These are phyloP conservation scores for Fusarium zealandicum DNA, from an alignment of 2,329 filamentous ascomycete genomes.

Conservation along the genomic window DNA sequence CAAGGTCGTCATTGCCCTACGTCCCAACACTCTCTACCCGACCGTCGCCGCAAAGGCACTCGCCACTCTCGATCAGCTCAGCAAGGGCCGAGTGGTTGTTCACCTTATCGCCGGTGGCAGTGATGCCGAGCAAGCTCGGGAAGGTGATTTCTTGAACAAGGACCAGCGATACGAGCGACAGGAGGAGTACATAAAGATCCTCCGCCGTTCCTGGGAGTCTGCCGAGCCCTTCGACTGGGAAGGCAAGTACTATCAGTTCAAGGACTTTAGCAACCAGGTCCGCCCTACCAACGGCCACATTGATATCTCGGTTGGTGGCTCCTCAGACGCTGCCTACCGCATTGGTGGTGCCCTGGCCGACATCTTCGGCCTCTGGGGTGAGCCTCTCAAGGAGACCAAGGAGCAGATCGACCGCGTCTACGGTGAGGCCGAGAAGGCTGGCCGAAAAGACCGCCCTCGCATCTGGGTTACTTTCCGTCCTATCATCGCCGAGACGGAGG, in stretches of 20 bases:
- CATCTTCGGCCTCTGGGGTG: slow-evolving; percentile 70
- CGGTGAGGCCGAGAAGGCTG: slow-evolving; percentile 64
- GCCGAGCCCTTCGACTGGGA: slow-evolving; percentile 67
- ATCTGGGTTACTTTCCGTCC: slow-evolving; percentile 72
- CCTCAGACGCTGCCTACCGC: slow-evolving; percentile 65
- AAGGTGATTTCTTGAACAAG: slow-evolving; percentile 66
- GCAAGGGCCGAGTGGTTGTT: slow-evolving; percentile 63
- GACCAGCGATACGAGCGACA: slow-evolving; percentile 64
- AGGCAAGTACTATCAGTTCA: slow-evolving; percentile 66
- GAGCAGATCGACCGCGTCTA: slow-evolving; percentile 69
- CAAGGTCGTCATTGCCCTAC: slow-evolving; percentile 67
- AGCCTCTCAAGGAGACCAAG: slow-evolving; percentile 68
- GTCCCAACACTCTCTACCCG: slow-evolving; percentile 65
- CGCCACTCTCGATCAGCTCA: slow-evolving; percentile 67
- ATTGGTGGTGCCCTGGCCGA: slow-evolving; percentile 65
- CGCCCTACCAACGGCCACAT: slow-evolving; percentile 61
- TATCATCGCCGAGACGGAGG: slow-evolving; percentile 67
- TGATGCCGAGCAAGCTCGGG: slow-evolving; percentile 65
- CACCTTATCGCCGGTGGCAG: slow-evolving; percentile 70
- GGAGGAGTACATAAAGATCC: slow-evolving; percentile 68
- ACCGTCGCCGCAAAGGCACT: slow-evolving; percentile 69
- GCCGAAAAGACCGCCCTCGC: slow-evolving; percentile 60
- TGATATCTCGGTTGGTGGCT: slow-evolving; percentile 66
- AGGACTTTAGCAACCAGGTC: slow-evolving; percentile 62
- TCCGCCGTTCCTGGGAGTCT: slow-evolving; percentile 65